Conservation (phyloP, 2,329 filamentous ascomycete species). For the Xylaria arbuscula region DNA sequence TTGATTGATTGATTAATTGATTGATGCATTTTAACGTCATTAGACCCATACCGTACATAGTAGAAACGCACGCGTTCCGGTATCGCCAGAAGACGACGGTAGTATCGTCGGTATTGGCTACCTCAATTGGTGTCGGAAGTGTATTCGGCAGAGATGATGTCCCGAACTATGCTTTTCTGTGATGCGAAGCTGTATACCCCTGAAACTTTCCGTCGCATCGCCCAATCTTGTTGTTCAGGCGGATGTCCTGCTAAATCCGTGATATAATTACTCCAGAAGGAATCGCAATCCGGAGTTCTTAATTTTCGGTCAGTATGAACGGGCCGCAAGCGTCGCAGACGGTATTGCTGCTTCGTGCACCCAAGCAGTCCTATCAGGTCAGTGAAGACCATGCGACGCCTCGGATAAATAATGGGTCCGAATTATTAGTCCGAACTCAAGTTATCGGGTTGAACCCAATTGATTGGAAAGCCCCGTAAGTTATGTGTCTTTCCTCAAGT, state of each 20-base stretch:
- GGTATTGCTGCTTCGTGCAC: conserved; percentile 24
- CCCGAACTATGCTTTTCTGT: conserved; percentile 19
- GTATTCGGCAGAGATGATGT: conserved; percentile 16
- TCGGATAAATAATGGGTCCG: conserved; percentile 23
- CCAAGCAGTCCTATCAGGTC: conserved; percentile 23
- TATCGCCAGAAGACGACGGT: conserved; percentile 20
- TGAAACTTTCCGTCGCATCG: conserved; percentile 17
- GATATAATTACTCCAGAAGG: conserved; percentile 20
- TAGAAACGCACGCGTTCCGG: conserved; percentile 20
- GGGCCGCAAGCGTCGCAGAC: conserved; percentile 20
- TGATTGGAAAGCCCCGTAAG: conserved; percentile 79
- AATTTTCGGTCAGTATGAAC: conserved; percentile 25
- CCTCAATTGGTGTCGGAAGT: conserved; percentile 9
- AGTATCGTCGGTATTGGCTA: conserved; percentile 12
- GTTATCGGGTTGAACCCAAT: conserved; percentile 80
- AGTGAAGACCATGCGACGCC: conserved; percentile 19
- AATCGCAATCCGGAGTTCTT: conserved; percentile 14
- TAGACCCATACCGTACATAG: too few species aligned
- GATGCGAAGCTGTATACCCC: conserved; percentile 19
- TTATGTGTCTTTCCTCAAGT: conserved; percentile 36
- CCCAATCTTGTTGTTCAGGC: conserved; percentile 18
- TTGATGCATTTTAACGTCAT: too few species aligned
- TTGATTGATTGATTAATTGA: too few species aligned
- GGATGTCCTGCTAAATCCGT: conserved; percentile 11
- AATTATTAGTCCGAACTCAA: conserved; percentile 44